Percentiles rank a stretch among this genome's conserved stretches.
Conservation (phyloP, 306 rosid genomes). For the Trichosanthes cucumerina region DNA sequence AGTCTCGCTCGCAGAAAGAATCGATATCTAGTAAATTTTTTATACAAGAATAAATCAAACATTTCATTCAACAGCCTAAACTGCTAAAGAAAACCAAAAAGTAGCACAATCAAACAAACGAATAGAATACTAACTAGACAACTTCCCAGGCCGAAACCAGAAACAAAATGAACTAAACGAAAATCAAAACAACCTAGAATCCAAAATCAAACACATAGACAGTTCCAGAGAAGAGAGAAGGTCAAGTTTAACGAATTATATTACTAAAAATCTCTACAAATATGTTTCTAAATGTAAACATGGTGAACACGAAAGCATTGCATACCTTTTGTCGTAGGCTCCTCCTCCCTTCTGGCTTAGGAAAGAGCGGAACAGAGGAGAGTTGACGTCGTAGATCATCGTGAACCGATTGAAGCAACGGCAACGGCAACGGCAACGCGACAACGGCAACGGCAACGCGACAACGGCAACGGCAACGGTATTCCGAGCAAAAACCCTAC, state of each 20-base stretch:
- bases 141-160: neutral
- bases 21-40: neutral
- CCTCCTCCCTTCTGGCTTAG: slow-evolving; percentile 8
- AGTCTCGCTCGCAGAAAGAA: neutral
- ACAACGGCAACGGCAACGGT: neutral
- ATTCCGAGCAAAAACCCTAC: neutral
- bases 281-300: neutral
- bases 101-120: neutral
- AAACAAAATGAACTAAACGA: neutral
- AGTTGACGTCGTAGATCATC: neutral
- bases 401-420: neutral
- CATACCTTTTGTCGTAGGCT: neutral
- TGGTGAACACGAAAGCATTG: neutral
- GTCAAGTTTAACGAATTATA: neutral
- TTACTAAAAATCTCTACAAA: neutral
- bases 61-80: neutral
- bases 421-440: neutral
- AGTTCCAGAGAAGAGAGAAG: neutral
- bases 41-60: neutral
- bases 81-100: neutral
- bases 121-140: neutral
- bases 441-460: too few species aligned
- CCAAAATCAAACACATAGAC: neutral
- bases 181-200: neutral
- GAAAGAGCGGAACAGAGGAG: neutral